Conservation (phyloP, 2,329 filamentous ascomycete genomes). For the Trichoderma sp. region DNA sequence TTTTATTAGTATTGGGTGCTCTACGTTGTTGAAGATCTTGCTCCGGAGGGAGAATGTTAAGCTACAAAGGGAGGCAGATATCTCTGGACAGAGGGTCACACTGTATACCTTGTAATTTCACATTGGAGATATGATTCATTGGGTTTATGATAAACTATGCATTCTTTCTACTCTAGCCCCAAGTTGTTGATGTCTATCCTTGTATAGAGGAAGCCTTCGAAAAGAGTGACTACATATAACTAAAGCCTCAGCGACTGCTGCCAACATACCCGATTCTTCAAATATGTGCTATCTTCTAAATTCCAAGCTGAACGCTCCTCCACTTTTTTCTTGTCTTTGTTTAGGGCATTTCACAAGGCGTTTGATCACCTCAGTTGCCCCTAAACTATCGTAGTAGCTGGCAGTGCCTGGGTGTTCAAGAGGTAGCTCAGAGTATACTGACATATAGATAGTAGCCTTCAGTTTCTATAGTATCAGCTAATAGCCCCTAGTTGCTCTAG, state of each 20-base stretch:
- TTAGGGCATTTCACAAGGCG: too few species aligned
- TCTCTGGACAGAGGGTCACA: background rate
- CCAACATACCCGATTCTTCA: background rate
- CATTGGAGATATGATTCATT: background rate
- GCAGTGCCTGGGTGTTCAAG: too few species aligned
- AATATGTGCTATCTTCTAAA: background rate
- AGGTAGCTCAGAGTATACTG: too few species aligned
- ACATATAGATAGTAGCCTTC: too few species aligned
- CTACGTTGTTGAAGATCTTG: background rate
- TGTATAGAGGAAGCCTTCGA: background rate
- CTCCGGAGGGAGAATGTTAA: conserved; percentile 8
- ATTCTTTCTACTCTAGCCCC: background rate
- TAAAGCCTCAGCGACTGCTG: background rate
- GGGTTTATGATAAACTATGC: background rate
- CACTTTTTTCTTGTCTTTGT: too few species aligned
- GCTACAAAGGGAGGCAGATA: background rate
- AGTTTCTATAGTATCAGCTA: too few species aligned
- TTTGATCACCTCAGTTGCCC: too few species aligned
- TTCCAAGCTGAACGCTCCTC: too few species aligned
- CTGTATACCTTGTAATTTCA: background rate
- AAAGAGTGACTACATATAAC: background rate
- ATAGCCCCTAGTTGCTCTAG: too few species aligned
- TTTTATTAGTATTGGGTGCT: conserved; percentile 5
- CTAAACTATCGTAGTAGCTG: too few species aligned
- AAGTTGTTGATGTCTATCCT: background rate